These are phyloP conservation scores for Yarrowia sp. DNA, from an alignment of 805 yeast genomes.

Conservation along the genomic window DNA sequence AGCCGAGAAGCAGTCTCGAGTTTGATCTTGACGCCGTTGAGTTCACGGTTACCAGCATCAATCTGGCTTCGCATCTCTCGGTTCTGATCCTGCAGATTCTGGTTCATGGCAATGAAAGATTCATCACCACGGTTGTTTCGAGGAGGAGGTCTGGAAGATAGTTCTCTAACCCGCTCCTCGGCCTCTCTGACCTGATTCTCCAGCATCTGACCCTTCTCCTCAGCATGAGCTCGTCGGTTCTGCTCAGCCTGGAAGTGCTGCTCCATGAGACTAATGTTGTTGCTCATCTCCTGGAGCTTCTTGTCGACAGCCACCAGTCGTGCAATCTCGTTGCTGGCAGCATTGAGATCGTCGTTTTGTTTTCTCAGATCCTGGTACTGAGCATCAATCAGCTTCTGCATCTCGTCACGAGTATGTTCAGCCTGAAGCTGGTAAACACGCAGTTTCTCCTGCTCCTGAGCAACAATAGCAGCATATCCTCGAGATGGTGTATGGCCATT, in stretches of 20 bases:
- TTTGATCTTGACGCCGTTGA: neutral
- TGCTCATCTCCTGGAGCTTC: slow-evolving; percentile 12
- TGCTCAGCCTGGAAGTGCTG: slow-evolving; percentile 21
- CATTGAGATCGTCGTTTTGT: neutral
- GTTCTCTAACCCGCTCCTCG: neutral
- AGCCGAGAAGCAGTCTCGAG: slow-evolving; percentile 7
- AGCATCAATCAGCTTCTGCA: slow-evolving; percentile 22
- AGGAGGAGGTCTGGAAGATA: neutral
- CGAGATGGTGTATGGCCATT: neutral
- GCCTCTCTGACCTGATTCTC: slow-evolving; percentile 14
- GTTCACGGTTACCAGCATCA: neutral
- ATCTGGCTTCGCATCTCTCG: neutral
- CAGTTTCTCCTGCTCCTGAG: slow-evolving; percentile 23
- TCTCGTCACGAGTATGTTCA: neutral
- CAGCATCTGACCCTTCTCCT: slow-evolving; percentile 16
- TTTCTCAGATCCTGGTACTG: slow-evolving; percentile 7
- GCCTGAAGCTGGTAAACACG: slow-evolving; percentile 8
- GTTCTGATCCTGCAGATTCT: slow-evolving; percentile 17
- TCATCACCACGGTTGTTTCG: neutral
- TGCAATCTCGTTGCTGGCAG: slow-evolving; percentile 6
- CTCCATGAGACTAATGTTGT: slow-evolving; percentile 10
- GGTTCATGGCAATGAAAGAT: slow-evolving; percentile 7
- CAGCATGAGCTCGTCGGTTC: slow-evolving; percentile 3
- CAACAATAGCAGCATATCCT: slow-evolving; percentile 4
- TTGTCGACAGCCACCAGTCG: slow-evolving; percentile 7